phyloP scores from a whole-genome alignment of 169 alveolate genomes.

The Eimeria praecox region DNA sequence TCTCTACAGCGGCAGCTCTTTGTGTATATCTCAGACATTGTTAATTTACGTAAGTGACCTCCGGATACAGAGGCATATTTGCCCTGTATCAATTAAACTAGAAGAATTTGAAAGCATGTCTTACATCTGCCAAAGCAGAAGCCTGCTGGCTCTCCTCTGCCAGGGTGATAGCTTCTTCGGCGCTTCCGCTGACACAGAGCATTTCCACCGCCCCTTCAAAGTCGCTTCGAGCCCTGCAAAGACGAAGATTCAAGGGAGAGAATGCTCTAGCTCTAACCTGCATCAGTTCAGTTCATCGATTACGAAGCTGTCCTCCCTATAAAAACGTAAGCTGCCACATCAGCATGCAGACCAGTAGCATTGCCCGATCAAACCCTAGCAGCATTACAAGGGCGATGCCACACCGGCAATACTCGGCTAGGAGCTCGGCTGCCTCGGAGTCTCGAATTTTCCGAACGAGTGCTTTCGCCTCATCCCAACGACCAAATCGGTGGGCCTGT shows the following conservation, averaged over 20 bases:
- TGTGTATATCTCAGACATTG: too few species aligned
- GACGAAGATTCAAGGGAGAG: not conserved
- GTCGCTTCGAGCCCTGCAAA: constrained; percentile 18
- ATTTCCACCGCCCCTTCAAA: constrained; percentile 44
- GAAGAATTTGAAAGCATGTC: not conserved
- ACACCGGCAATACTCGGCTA: constrained; percentile 34
- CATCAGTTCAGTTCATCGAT: too few species aligned
- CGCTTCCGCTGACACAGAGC: constrained; percentile 36
- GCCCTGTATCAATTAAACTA: too few species aligned
- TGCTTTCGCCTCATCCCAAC: constrained; percentile 25
- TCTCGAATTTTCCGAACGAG: constrained; percentile 30
- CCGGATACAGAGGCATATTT: too few species aligned
- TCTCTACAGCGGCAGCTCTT: too few species aligned
- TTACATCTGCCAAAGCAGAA: constrained; percentile 6
- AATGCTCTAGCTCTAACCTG: not conserved
- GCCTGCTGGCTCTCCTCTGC: constrained; percentile 28
- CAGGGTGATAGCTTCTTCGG: constrained; percentile 1
- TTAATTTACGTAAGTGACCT: too few species aligned
- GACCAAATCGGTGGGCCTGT: constrained; percentile 25
- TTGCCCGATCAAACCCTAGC: not conserved
- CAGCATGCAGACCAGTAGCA: not conserved
- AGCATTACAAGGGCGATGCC: not conserved
- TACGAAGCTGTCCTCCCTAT: too few species aligned
- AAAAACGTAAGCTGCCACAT: too few species aligned
- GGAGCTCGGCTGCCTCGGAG: constrained; percentile 2